Base-by-base conservation (phyloP, 2,329 filamentous ascomycete genomes). In the Alternaria brassicae region DNA sequence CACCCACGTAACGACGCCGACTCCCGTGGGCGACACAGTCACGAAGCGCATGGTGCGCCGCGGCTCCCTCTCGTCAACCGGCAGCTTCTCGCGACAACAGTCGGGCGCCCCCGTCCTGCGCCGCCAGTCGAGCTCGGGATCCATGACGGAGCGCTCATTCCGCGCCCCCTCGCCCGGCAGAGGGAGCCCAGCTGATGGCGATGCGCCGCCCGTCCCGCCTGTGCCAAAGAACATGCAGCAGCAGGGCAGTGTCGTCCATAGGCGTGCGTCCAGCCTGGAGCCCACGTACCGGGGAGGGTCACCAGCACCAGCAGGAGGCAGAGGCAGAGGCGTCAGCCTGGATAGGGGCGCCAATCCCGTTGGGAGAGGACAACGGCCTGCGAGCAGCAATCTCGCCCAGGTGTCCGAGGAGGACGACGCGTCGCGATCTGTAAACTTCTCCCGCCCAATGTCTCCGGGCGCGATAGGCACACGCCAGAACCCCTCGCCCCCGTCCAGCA, bases 71-170 rank as follows among this genome's bases (percentile, higher is more conserved):
- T 91, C 91, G 2, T 94, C 92, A 4, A 81, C 86, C 47, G 83
- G 82, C 34, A 86, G 84, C 64, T 80, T 77, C 65, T 77, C 70
- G 53, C 74, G 74, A 60, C 78, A 62, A 6, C 77, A 75, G 56
- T 77, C 62, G 2, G 53, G 62, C 5, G 56, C 56, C 9, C 36
- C 36, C 17, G 36, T 17, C 36, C 56, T 78, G 80, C 81, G 73
- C 61, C 63, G 77, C 62, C 76, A 52, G 80, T 93, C 61, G 84
- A 89, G 93, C 78, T 86, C 86, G 27, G 85, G 88, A 21, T 97
- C 93, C 49, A 96, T 98, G 93, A 89, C 87, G 28, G 91, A 94
- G 75, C 87, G 94, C 58, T 93, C 92, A 1, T 97, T 97, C 77
- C 88, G 93, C 67, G 90, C 90, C 12, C 88, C 89, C 3, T 96